phyloP scores from a whole-genome alignment of 1,284 basidiomycete species.

The Abortiporus biennis region DNA sequence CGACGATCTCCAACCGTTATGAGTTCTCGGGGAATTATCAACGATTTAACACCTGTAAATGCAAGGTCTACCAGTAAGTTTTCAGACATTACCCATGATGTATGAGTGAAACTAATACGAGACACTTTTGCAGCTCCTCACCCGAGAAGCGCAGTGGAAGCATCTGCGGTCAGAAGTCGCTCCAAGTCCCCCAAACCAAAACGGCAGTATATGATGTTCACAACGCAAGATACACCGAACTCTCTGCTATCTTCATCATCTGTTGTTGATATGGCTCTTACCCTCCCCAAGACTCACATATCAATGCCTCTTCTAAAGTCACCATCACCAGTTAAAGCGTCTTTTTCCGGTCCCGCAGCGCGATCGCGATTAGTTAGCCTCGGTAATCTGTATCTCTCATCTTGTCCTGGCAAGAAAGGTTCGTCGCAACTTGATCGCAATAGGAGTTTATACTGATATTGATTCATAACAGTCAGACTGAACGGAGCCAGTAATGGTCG shows the following conservation, averaged over 20 bases:
- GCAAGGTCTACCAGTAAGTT: no score
- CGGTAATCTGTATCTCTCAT: constrained; percentile 89
- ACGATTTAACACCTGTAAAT: no score
- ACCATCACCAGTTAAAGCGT: neutral
- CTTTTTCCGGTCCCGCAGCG: constrained; percentile 7
- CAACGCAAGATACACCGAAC: neutral
- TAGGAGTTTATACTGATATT: no score
- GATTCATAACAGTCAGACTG: constrained; percentile 61
- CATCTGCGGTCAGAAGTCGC: neutral
- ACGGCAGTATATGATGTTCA: neutral
- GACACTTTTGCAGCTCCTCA: neutral
- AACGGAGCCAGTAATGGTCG: constrained; percentile 78
- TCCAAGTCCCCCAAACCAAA: neutral
- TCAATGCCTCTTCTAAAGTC: neutral
- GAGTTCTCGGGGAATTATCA: no score
- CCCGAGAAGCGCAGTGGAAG: neutral
- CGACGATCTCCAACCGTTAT: no score
- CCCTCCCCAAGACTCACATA: no score
- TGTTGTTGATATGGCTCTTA: no score
- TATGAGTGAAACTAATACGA: neutral
- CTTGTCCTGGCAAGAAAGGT: constrained; percentile 96
- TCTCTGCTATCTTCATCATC: no score
- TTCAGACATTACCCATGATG: neutral
- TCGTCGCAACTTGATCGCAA: constrained; percentile 2
- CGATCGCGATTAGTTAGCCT: no score